A percentile compares a stretch with the other conserved stretches of the same genome.
Conservation (phyloP, 176 grass and related monocot species). For the Ensete ventricosum region DNA sequence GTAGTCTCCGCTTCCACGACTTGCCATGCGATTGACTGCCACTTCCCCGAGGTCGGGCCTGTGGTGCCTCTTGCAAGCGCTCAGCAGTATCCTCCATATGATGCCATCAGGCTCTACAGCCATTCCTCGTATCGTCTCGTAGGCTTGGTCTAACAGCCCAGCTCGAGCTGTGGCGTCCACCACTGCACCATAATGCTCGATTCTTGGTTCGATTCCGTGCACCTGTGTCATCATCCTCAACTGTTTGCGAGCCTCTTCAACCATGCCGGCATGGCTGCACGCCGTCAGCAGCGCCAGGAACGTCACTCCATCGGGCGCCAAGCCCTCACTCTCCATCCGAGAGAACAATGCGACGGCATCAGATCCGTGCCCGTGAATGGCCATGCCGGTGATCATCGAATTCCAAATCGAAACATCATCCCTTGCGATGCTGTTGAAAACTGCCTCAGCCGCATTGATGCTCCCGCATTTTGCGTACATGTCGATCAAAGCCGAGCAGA, state of each 20-base stretch:
- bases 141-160: slow-evolving; percentile 56
- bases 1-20: slow-evolving; percentile 45
- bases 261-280: slow-evolving; percentile 60
- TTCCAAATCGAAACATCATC: slow-evolving; percentile 50
- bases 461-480: slow-evolving; percentile 75
- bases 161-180: slow-evolving; percentile 49
- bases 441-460: slow-evolving; percentile 35
- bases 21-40: slow-evolving; percentile 29
- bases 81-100: slow-evolving; percentile 72
- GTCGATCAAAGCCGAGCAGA: slow-evolving; percentile 50
- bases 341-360: slow-evolving; percentile 28
- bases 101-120: slow-evolving; percentile 38
- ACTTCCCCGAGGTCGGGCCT: slow-evolving; percentile 37
- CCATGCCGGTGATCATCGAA: slow-evolving; percentile 51
- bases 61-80: slow-evolving; percentile 33
- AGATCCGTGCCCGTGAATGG: slow-evolving; percentile 52
- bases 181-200: slow-evolving; percentile 60
- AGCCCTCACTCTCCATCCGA: slow-evolving; percentile 42
- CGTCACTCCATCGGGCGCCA: slow-evolving; percentile 46
- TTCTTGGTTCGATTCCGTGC: slow-evolving; percentile 37
- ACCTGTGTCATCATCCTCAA: slow-evolving; percentile 36
- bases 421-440: slow-evolving; percentile 33
- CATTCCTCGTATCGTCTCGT: slow-evolving; percentile 46
- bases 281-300: slow-evolving; percentile 60
- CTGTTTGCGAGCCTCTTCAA: slow-evolving; percentile 41